Evolutionary conservation across 1,284 basidiomycete species (phyloP).

Genomic region (Ustilago trichophora): DNA sequence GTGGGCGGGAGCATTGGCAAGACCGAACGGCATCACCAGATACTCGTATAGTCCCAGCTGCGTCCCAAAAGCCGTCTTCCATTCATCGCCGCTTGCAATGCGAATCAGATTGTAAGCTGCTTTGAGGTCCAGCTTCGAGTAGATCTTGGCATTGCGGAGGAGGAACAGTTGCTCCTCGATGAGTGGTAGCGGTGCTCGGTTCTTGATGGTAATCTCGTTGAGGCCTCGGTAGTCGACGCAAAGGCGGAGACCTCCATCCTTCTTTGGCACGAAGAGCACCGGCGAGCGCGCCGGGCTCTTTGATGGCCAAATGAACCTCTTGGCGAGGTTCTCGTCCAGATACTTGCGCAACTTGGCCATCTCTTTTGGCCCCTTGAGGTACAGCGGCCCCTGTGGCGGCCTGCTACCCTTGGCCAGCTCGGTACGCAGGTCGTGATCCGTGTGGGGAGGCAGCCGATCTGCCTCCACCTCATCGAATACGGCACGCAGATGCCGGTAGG

Average conservation of each 20-base stretch:
- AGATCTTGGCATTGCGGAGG: constrained; percentile 61
- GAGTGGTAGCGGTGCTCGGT: constrained; percentile 66
- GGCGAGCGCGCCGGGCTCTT: constrained; percentile 66
- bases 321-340: background rate
- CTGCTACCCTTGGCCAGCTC: background rate
- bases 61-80: constrained; percentile 58
- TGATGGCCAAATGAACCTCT: constrained; percentile 3
- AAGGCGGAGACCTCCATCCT: constrained; percentile 68
- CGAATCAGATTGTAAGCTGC: too few relatives aligned
- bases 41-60: constrained; percentile 12
- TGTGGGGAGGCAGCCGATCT: background rate
- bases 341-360: background rate
- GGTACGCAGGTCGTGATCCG: background rate
- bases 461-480: background rate
- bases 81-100: constrained; percentile 66
- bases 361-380: background rate
- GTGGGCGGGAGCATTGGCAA: constrained; percentile 18
- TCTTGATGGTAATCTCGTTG: constrained; percentile 68
- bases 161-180: constrained; percentile 68
- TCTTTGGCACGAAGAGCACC: constrained; percentile 71
- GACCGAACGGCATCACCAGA: constrained; percentile 20
- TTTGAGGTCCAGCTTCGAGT: constrained; percentile 67
- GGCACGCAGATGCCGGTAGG: background rate
- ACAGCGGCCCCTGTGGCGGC: background rate
- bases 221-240: constrained; percentile 70